Evolutionary conservation across 78 protist genomes (phyloP).

Genomic region (Dictyostelium purpureum): DNA sequence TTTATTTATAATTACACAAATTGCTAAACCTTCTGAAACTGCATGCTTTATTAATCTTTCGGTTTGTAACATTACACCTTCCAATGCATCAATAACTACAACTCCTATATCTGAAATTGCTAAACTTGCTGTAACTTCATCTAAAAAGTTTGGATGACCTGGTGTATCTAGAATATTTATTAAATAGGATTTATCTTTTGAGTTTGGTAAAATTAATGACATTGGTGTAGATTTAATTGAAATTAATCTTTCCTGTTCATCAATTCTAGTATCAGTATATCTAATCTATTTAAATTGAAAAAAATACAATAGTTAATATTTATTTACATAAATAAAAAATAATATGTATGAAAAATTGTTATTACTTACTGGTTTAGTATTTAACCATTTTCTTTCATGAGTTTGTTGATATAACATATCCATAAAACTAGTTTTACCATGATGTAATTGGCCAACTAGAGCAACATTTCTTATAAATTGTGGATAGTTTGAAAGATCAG

Average conservation of each 20-base stretch:
- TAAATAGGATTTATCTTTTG: conserved; percentile 88
- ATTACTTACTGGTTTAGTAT: conserved; percentile 61
- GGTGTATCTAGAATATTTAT: conserved; percentile 99
- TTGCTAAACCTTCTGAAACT: conserved; percentile 68
- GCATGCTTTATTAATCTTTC: conserved; percentile 86
- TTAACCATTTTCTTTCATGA: conserved; percentile 83
- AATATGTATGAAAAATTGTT: neutral
- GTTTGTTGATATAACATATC: conserved; percentile 95
- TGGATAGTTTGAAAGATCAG: conserved; percentile 82
- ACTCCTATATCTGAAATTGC: conserved; percentile 96
- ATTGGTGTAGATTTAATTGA: conserved; percentile 96
- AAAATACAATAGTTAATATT: neutral
- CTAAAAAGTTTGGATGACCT: conserved; percentile 96
- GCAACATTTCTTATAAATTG: conserved; percentile 93
- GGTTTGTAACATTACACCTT: conserved; percentile 96
- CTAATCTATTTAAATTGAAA: conserved; percentile 43
- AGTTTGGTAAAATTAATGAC: conserved; percentile 90
- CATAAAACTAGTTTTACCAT: conserved; percentile 96
- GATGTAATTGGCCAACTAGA: conserved; percentile 93
- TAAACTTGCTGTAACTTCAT: conserved; percentile 93
- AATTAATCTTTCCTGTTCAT: conserved; percentile 95
- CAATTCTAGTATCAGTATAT: conserved; percentile 95
- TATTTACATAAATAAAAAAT: neutral
- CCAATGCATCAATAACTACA: conserved; percentile 96
- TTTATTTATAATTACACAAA: conserved; percentile 90